Evolutionary conservation across 768 basidiomycete species (phyloP).

Genomic region (Suillus discolor): DNA sequence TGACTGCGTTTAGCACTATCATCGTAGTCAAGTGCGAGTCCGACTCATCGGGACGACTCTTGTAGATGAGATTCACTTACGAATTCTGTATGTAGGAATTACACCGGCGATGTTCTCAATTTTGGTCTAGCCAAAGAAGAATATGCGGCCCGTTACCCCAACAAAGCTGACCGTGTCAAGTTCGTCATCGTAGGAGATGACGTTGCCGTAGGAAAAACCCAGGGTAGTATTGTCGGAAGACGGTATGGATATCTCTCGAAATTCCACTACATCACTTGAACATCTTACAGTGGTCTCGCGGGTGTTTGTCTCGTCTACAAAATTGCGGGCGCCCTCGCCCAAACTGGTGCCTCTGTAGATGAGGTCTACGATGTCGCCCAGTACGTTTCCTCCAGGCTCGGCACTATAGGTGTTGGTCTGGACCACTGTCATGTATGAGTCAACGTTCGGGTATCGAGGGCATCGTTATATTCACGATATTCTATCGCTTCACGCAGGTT

Average conservation of each 20-base stretch:
- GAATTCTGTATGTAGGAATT: slow-evolving; percentile 54
- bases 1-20: slow-evolving; percentile 52
- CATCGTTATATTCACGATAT: not conserved
- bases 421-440: slow-evolving; percentile 82
- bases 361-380: slow-evolving; percentile 69
- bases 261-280: not conserved
- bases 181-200: slow-evolving; percentile 90
- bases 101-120: slow-evolving; percentile 89
- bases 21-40: slow-evolving; percentile 75
- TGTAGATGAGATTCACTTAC: slow-evolving; percentile 9
- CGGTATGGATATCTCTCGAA: slow-evolving; percentile 42
- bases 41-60: slow-evolving; percentile 4
- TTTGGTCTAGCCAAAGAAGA: slow-evolving; percentile 91
- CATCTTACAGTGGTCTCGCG: slow-evolving; percentile 66
- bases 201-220: slow-evolving; percentile 79
- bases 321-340: slow-evolving; percentile 82
- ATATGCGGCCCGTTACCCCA: slow-evolving; percentile 69
- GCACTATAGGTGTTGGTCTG: slow-evolving; percentile 83
- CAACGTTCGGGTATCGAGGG: not conserved
- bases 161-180: slow-evolving; percentile 65
- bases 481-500: slow-evolving; percentile 46
- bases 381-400: slow-evolving; percentile 66
- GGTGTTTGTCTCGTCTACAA: slow-evolving; percentile 88
- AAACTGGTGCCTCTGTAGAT: slow-evolving; percentile 65
- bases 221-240: slow-evolving; percentile 85